Evolutionary conservation across 2,329 filamentous ascomycete species (phyloP).

Genomic region (Cercospora sp.): DNA sequence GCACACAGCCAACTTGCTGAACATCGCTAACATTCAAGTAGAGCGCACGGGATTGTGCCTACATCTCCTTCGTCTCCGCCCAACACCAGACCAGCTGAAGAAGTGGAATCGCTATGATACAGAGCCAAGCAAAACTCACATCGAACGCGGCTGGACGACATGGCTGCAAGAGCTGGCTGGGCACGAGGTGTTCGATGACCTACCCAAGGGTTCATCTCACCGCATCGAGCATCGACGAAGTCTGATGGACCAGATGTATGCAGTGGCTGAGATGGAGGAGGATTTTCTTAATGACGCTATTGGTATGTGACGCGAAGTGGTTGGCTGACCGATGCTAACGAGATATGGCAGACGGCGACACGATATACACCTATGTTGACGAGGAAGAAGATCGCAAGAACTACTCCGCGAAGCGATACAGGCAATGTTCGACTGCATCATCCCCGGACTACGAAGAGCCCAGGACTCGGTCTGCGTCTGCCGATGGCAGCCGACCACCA

Average conservation of each 20-base stretch:
- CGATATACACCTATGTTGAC: conserved; percentile 20
- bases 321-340: conserved; percentile 9
- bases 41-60: conserved; percentile 36
- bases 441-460: conserved; percentile 12
- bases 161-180: conserved; percentile 35
- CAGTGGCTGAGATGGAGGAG: conserved; percentile 26
- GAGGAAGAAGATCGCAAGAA: conserved; percentile 23
- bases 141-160: conserved; percentile 34
- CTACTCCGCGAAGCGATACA: conserved; percentile 17
- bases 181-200: conserved; percentile 31
- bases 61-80: conserved; percentile 37
- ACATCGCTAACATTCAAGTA: conserved; percentile 21
- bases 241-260: conserved; percentile 26
- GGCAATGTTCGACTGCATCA: conserved; percentile 14
- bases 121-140: conserved; percentile 31
- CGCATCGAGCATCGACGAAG: conserved; percentile 20
- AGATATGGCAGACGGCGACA: conserved; percentile 24
- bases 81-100: conserved; percentile 32
- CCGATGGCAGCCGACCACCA: conserved; percentile 9
- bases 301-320: conserved; percentile 16
- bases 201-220: conserved; percentile 25
- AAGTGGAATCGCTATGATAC: conserved; percentile 33
- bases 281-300: conserved; percentile 17
- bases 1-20: not conserved
- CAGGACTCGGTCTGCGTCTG: conserved; percentile 19